Evolutionary conservation across 192 early-diverging fungal species (phyloP).

Genomic region (Nowakowskiella sp.): DNA sequence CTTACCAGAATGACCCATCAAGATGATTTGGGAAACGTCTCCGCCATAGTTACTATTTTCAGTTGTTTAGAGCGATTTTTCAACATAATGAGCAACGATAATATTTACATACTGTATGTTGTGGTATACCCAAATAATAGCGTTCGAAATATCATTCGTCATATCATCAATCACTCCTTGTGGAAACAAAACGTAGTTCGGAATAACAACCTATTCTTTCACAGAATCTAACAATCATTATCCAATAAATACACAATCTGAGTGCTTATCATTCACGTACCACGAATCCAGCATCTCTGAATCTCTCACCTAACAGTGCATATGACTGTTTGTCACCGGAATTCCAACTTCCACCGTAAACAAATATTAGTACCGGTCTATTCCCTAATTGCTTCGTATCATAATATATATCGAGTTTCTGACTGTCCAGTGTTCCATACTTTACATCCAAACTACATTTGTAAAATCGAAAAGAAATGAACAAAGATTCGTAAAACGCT

Average conservation of each 20-base stretch:
- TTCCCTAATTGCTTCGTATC: too few relatives aligned
- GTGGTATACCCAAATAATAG: conserved; percentile 20
- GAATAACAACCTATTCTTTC: conserved; percentile 15
- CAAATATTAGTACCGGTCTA: conserved; percentile 34
- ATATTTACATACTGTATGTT: conserved; percentile 20
- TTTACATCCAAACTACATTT: too few relatives aligned
- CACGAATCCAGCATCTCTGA: conserved; percentile 20
- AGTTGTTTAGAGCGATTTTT: not conserved
- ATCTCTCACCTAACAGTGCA: conserved; percentile 22
- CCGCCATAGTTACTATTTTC: conserved; percentile 20
- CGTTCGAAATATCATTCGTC: conserved; percentile 24
- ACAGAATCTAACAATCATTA: not conserved
- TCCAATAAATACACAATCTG: not conserved
- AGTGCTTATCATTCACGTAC: conserved; percentile 3
- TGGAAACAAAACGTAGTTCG: conserved; percentile 34
- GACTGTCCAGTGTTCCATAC: too few relatives aligned
- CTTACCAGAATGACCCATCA: conserved; percentile 22
- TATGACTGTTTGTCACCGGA: conserved; percentile 25
- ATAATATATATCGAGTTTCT: too few relatives aligned
- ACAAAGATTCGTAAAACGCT: too few relatives aligned
- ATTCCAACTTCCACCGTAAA: conserved; percentile 37
- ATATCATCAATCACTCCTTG: conserved; percentile 26
- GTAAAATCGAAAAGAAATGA: too few relatives aligned
- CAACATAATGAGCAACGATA: not conserved
- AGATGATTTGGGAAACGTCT: conserved; percentile 17